These are phyloP conservation scores for Umbilicaria muhlenbergii DNA, from an alignment of 495 filamentous ascomycete genomes.

Conservation along the genomic window DNA sequence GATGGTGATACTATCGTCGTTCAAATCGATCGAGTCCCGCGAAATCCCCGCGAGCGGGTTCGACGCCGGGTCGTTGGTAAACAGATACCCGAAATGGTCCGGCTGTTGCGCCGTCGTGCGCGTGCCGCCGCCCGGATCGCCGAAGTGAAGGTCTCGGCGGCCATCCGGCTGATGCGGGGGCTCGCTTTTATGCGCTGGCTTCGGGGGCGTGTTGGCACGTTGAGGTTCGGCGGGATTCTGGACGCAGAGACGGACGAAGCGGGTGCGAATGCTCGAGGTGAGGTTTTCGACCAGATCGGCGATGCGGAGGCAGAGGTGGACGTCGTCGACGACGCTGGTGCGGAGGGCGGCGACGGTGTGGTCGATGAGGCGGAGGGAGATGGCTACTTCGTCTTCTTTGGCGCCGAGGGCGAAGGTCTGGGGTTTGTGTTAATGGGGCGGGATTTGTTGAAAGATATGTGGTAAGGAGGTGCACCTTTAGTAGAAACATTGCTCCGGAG, in stretches of 20 bases:
- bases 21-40: conserved; percentile 22
- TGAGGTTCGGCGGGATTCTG: conserved; percentile 15
- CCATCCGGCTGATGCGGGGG: conserved; percentile 1
- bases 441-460: neutral
- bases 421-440: neutral
- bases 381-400: conserved; percentile 70
- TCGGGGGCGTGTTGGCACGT: neutral
- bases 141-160: neutral
- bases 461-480: conserved; percentile 36
- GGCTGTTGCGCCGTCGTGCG: neutral
- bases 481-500: conserved; percentile 85
- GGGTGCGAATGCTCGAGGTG: conserved; percentile 54
- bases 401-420: conserved; percentile 89
- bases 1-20: conserved; percentile 23
- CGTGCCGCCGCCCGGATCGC: neutral
- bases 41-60: conserved; percentile 22
- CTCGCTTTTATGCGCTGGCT: neutral
- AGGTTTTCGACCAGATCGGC: conserved; percentile 80
- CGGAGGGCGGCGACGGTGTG: conserved; percentile 63
- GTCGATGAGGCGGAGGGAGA: conserved; percentile 70
- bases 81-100: neutral
- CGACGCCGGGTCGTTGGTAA: conserved; percentile 1
- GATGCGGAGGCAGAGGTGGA: conserved; percentile 87
- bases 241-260: conserved; percentile 47
- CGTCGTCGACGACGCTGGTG: conserved; percentile 82